Evolutionary conservation across 1,284 basidiomycete species (phyloP), one percentile per base, ranked within the genome.

Genomic region (Leccinum subrobustum): DNA sequence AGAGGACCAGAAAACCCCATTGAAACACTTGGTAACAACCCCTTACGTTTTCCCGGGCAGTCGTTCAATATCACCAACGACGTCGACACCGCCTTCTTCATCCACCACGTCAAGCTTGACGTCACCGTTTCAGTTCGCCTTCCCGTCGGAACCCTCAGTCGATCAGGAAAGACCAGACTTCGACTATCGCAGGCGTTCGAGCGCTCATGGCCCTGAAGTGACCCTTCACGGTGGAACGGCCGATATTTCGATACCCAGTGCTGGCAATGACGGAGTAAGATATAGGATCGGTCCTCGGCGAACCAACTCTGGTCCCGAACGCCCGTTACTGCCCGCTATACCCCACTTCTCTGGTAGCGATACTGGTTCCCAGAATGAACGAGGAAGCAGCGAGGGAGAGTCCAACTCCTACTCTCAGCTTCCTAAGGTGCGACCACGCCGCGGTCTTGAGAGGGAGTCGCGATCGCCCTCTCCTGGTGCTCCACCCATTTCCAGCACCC

Each of bases 401-500:
- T 77, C 77, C 4, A 76, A 73, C 60, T 72, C 80, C 50, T 81
- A 80, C 64, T 71, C 77, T 25, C 73, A 71, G 60, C 70, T 77
- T 55, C 78, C 72, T 9, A 73, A 78, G 65, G 64, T 77, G 64
- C 78, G 81, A 56, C 67, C 78, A 59, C 80, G 81, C 53, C 79
- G 79, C 58, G 76, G 76, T 61, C 73, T 77, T 16, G 74, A 82
- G 23, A 80, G 79, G 58, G 77, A 78, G 54, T 85, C 87, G 20
- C 86, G 86, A 62, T 89, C 90, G n/a, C 87, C 87, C 56, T 88
- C 88, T n/a, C 86, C 88, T 25, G 79, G 78, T 44, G 77, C 80
- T 59, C 78, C 83, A 57, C 81, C 83, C 23, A 81, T 91, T 69
- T 91, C 88, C 53, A 86, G 89, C 31, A 93, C 91, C 29, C 82